Percentiles rank a stretch among this genome's conserved stretches.
Evolutionary conservation across 192 early-diverging fungal genomes (phyloP).

Genomic region (Gryganskiella cystojenkinii): DNA sequence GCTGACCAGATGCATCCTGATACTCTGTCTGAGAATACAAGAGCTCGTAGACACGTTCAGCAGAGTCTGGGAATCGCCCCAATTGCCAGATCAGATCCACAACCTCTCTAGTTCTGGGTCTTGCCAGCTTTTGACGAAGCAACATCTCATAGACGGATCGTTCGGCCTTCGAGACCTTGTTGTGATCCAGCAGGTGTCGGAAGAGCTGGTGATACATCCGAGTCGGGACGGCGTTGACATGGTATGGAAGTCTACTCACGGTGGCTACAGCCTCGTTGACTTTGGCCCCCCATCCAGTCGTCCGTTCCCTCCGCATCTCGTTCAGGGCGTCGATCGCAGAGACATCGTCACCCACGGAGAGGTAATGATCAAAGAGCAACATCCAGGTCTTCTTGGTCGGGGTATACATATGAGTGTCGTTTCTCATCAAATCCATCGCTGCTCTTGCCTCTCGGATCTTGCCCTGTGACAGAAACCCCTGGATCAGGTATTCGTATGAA

Average conservation of each 20-base stretch:
- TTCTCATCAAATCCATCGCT: constrained; percentile 16
- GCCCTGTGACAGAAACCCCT: constrained; percentile 26
- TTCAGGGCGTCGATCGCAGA: constrained; percentile 21
- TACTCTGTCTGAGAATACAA: constrained; percentile 18
- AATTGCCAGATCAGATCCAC: constrained; percentile 44
- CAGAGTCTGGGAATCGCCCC: constrained; percentile 19
- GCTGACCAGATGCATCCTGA: not conserved
- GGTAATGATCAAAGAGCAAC: constrained; percentile 36
- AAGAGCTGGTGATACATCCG: constrained; percentile 31
- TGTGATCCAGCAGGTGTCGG: constrained; percentile 16
- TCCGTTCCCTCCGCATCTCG: constrained; percentile 17
- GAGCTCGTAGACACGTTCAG: constrained; percentile 46
- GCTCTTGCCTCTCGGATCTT: constrained; percentile 12
- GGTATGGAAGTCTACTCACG: not conserved
- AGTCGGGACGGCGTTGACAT: constrained; percentile 8
- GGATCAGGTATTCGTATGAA: constrained; percentile 26
- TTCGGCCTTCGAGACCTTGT: constrained; percentile 21
- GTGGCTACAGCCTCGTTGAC: not conserved
- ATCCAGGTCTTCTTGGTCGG: constrained; percentile 32
- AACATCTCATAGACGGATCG: constrained; percentile 40
- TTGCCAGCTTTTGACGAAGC: constrained; percentile 7
- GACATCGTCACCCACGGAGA: constrained; percentile 3
- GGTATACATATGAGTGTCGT: constrained; percentile 33
- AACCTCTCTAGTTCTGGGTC: constrained; percentile 23
- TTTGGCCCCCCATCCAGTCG: not conserved